Conservation (phyloP, 1,284 basidiomycete species). For the Ceratobasidium sp. region DNA sequence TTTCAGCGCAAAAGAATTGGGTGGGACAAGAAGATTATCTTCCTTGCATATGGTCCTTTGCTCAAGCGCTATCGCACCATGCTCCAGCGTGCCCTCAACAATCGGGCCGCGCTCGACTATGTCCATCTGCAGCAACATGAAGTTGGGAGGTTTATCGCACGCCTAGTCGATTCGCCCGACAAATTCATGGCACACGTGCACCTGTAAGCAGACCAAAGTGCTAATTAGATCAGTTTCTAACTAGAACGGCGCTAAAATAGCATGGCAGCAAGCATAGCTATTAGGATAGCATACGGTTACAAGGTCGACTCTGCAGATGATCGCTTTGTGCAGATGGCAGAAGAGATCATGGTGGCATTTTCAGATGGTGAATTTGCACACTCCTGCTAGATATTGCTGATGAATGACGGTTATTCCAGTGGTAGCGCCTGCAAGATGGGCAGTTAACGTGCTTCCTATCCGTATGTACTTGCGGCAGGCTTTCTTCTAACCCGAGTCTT, state of each 20-base stretch:
- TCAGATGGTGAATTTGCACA: slow-evolving; percentile 6
- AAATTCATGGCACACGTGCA: slow-evolving; percentile 33
- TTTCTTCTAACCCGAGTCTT: no score
- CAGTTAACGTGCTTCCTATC: slow-evolving; percentile 18
- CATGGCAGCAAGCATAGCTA: slow-evolving; percentile 34
- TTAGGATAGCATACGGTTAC: slow-evolving; percentile 31
- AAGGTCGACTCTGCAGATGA: slow-evolving; percentile 38
- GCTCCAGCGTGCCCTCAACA: slow-evolving; percentile 39
- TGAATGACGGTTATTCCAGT: background rate
- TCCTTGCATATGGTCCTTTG: slow-evolving; percentile 12
- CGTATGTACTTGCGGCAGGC: background rate
- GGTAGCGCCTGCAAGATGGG: slow-evolving; percentile 16
- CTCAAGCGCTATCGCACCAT: slow-evolving; percentile 33
- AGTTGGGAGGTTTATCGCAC: background rate
- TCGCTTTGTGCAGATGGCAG: slow-evolving; percentile 10
- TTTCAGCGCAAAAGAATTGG: background rate
- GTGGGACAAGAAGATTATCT: slow-evolving; percentile 25
- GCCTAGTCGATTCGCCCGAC: slow-evolving; percentile 11
- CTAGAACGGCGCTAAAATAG: background rate
- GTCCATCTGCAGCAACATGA: slow-evolving; percentile 27
- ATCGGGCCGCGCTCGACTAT: slow-evolving; percentile 34
- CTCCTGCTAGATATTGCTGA: no score
- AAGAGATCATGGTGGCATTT: slow-evolving; percentile 29
- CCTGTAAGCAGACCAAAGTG: slow-evolving; percentile 1
- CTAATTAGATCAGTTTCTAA: background rate